Base-by-base conservation (phyloP, 805 yeast genomes). In the Maudiozyma barnettii region DNA sequence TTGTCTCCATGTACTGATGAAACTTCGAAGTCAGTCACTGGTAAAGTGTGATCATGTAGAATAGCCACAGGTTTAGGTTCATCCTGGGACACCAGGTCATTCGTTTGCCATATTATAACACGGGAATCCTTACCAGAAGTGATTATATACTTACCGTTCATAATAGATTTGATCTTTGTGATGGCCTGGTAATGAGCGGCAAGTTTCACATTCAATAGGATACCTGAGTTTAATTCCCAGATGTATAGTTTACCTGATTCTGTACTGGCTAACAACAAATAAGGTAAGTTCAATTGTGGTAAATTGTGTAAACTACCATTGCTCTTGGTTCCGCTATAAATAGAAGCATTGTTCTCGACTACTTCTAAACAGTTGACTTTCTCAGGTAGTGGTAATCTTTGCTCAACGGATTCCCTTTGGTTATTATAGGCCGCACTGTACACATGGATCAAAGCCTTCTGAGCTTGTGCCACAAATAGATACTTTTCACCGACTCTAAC, bases 41-140 rank as follows among this genome's bases (percentile, higher is more conserved):
- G 71, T 51, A 64, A 69, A 37, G 61, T 65, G 57, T 82, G 84
- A 55, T 84, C 89, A 7, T 81, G 75, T 45, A 84, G 66, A 7
- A 78, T 68, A 39, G 72, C 74, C 45, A 71, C 69, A 2, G 91
- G 89, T 58, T 80, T 82, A 23, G 75, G 64, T 8, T 68, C 70
- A 48, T 53, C 68, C 55, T 45, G 63, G 52, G 33, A 48, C 39
- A 47, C 68, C 50, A 90, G 67, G 54, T 87, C 95, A 18, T 71
- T 52, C 0, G 82, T 67, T 51, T 75, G 77, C 95, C 95, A 90
- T 4, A 84, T 75, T 22, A 82, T 71, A 14, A 84, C 74, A 51
- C 96, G 72, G 1, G 95, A 79, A 68, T 91, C 99, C 39, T 72
- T 73, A 54, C 95, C 87, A n/a, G 83, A 86, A 4, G 90, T 76